Percentiles rank a stretch among this genome's conserved stretches.
Evolutionary conservation across 2,329 filamentous ascomycete genomes (phyloP).

Genomic region (Penicillium palitans): DNA sequence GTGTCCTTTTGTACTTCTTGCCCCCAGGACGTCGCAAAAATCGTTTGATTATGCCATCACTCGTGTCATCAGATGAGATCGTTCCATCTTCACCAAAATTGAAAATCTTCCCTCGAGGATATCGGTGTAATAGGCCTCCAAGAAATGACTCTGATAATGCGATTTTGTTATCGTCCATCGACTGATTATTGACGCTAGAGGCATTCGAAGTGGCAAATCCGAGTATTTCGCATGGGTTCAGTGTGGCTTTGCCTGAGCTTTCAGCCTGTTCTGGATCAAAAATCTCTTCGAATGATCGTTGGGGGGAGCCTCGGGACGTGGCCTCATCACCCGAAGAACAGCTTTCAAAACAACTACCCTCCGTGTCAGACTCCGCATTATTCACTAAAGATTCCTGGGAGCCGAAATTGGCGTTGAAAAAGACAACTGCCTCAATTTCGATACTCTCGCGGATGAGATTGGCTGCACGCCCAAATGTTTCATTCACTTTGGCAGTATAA

Average conservation of each 20-base stretch:
- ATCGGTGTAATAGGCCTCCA: constrained; percentile 44
- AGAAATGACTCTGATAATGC: constrained; percentile 45
- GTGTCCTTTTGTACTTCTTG: constrained; percentile 15
- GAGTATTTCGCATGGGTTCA: constrained; percentile 13
- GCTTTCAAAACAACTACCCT: constrained; percentile 9
- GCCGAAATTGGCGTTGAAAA: constrained; percentile 25
- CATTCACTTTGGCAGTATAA: constrained; percentile 8
- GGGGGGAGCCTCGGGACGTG: not conserved
- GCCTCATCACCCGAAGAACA: constrained; percentile 15
- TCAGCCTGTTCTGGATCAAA: not conserved
- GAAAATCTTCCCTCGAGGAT: constrained; percentile 52
- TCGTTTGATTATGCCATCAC: constrained; percentile 8
- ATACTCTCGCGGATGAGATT: constrained; percentile 45
- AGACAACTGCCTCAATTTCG: constrained; percentile 39
- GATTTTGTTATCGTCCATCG: constrained; percentile 13
- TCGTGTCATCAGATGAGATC: constrained; percentile 27
- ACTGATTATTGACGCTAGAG: constrained; percentile 30
- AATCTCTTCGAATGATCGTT: not conserved
- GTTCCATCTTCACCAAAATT: constrained; percentile 46
- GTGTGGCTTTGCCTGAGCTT: not conserved
- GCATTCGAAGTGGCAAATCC: constrained; percentile 13
- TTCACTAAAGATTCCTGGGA: constrained; percentile 8
- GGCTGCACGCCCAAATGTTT: constrained; percentile 46
- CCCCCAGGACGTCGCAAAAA: constrained; percentile 6
- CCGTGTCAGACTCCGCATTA: constrained; percentile 2